These are phyloP conservation scores for Xylariales sp. DNA, from an alignment of 2,329 filamentous ascomycete species.

Conservation along the genomic window DNA sequence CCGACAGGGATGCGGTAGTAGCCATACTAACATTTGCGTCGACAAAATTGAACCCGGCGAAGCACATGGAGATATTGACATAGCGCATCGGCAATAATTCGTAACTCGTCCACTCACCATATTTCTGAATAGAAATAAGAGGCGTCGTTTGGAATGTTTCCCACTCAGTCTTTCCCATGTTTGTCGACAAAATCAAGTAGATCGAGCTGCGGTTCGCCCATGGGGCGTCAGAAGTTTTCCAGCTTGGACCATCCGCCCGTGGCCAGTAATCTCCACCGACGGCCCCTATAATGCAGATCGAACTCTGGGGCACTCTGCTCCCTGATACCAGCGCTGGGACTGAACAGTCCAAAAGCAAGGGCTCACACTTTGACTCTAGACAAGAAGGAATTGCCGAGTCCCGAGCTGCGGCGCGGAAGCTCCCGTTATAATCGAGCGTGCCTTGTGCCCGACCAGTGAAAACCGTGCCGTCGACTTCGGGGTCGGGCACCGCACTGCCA, in stretches of 20 bases:
- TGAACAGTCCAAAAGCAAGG: too few relatives aligned
- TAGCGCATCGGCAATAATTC: not conserved
- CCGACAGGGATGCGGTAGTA: not conserved
- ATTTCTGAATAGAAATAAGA: not conserved
- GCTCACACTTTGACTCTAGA: too few relatives aligned
- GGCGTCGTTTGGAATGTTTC: not conserved
- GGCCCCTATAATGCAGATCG: constrained; percentile 6
- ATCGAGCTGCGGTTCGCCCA: not conserved
- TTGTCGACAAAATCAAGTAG: not conserved
- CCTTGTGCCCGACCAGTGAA: too few relatives aligned
- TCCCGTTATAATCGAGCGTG: too few relatives aligned
- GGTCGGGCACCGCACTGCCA: too few relatives aligned
- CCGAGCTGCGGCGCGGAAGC: too few relatives aligned
- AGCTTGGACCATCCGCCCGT: not conserved
- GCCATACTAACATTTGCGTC: constrained; percentile 7
- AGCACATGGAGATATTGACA: constrained; percentile 16
- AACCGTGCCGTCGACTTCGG: too few relatives aligned
- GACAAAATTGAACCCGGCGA: not conserved
- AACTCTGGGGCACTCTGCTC: not conserved
- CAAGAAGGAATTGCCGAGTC: too few relatives aligned
- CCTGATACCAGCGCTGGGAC: too few relatives aligned
- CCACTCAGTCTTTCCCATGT: not conserved
- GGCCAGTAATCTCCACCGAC: not conserved
- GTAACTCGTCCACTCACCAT: constrained; percentile 9
- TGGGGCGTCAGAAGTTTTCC: not conserved